Evolutionary conservation across 306 rosid species (phyloP), one percentile per base, ranked within the genome.

Genomic region (Luffa aegyptiaca): DNA sequence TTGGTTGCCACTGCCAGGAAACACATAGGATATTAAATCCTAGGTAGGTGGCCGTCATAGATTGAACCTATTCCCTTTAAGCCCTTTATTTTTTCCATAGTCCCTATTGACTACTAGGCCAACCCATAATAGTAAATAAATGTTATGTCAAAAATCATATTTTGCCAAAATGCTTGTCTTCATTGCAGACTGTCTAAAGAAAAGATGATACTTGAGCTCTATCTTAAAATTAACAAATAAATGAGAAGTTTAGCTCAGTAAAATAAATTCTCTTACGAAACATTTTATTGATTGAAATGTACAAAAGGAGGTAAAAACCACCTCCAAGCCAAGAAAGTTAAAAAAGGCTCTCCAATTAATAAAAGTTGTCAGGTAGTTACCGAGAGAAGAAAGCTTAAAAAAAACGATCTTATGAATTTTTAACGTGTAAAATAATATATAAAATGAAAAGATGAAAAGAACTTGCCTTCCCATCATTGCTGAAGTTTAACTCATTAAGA

Each of bases 261-360:
- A 20, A 13, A 70, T 44, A 44, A 44, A 44, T n/a, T 45, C 55
- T 36, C 76, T 44, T 12, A 10, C 8, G 10, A 20, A 70, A 44
- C 14, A 20, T 5, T 70, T 44, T 44, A 44, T 42, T 11, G n/a
- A 44, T 39, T 42, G 76, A 44, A 70, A 44, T 44, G 36, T 70
- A 44, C 76, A 44, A n/a, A 41, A 68, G 36, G 37, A 70, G 56
- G 56, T 70, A 8, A 21, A 13, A 70, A 20, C 20, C n/a, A 45
- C 39, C 76, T 68, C 5, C 37, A 70, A 70, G 52, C 37, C 76
- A 70, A 20, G 75, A 70, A 70, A 62, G n/a, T 62, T 62, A 62
- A 62, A 31, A 62, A 62, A 10, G 56, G 56, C 53, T 44, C n/a
- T 44, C 75, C 18, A 44, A 69, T 42, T n/a, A 69, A 44, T 69